phyloP scores from a whole-genome alignment of 1,284 basidiomycete genomes.

The Microbotryum saponariae region DNA sequence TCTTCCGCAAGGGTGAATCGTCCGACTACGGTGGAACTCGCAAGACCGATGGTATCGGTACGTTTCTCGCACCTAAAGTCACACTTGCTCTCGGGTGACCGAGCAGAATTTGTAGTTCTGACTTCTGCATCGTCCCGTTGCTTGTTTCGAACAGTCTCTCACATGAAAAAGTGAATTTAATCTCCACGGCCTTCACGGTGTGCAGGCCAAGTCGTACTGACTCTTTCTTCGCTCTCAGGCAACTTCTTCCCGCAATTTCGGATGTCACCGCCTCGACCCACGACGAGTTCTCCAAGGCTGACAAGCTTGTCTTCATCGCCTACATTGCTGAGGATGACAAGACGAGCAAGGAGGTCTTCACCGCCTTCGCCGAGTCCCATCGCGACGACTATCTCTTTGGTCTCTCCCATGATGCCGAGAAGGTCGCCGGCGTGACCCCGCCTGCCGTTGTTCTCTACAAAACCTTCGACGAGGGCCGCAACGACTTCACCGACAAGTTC shows the following conservation, averaged over 20 bases:
- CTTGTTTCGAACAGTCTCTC: constrained; percentile 51
- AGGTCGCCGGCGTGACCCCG: constrained; percentile 61
- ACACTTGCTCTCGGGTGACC: not conserved
- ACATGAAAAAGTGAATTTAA: constrained; percentile 86
- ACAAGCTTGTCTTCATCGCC: constrained; percentile 84
- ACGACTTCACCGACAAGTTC: constrained; percentile 53
- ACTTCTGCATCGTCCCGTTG: too few relatives aligned
- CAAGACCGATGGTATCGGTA: constrained; percentile 84
- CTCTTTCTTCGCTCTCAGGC: constrained; percentile 48
- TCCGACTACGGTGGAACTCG: constrained; percentile 78
- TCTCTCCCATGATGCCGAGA: constrained; percentile 59
- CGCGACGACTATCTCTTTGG: constrained; percentile 94
- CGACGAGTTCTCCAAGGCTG: constrained; percentile 77
- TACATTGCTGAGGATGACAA: constrained; percentile 65
- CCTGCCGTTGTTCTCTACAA: constrained; percentile 91
- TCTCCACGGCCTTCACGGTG: not conserved
- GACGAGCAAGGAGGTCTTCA: constrained; percentile 64
- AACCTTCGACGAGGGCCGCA: constrained; percentile 75
- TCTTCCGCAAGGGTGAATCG: constrained; percentile 78
- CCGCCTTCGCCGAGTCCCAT: constrained; percentile 68
- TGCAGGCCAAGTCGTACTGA: not conserved
- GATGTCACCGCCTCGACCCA: constrained; percentile 66
- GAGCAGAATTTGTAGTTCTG: not conserved
- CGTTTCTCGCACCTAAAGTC: not conserved
- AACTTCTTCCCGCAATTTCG: constrained; percentile 89